Conservation (phyloP, 2,329 filamentous ascomycete species). For the Colletotrichum endophyticum region DNA sequence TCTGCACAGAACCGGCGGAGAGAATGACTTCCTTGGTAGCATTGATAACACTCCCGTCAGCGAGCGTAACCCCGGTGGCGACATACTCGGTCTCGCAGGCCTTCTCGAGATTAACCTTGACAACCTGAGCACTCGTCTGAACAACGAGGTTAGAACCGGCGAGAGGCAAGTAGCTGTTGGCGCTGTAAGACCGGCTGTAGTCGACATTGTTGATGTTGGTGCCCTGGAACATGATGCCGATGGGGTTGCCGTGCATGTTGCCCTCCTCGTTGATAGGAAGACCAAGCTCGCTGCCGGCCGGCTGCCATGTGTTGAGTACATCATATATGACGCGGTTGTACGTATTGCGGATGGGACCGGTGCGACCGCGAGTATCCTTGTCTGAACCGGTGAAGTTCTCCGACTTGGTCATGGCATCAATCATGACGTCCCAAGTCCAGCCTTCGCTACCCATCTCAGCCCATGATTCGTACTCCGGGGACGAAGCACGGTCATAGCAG, state of each 20-base stretch:
- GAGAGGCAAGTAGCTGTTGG: conserved; percentile 36
- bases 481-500: conserved; percentile 39
- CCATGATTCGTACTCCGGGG: conserved; percentile 42
- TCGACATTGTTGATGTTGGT: conserved; percentile 35
- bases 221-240: conserved; percentile 28
- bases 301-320: conserved; percentile 14
- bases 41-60: neutral
- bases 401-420: conserved; percentile 31
- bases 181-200: conserved; percentile 33
- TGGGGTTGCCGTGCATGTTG: conserved; percentile 15
- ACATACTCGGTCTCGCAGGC: neutral
- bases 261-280: conserved; percentile 1
- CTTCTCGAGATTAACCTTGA: conserved; percentile 26
- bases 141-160: conserved; percentile 41
- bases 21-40: conserved; percentile 14
- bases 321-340: conserved; percentile 17
- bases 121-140: conserved; percentile 36
- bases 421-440: conserved; percentile 41
- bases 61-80: neutral
- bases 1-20: conserved; percentile 15
- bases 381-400: conserved; percentile 28
- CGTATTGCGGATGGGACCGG: conserved; percentile 24
- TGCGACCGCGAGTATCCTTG: conserved; percentile 21
- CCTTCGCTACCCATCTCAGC: conserved; percentile 37
- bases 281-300: conserved; percentile 4